Percentiles rank a stretch among this genome's conserved stretches.
Evolutionary conservation across 2,329 filamentous ascomycete species (phyloP).

Genomic region (Xenosphaeropsis pyriputrescens): DNA sequence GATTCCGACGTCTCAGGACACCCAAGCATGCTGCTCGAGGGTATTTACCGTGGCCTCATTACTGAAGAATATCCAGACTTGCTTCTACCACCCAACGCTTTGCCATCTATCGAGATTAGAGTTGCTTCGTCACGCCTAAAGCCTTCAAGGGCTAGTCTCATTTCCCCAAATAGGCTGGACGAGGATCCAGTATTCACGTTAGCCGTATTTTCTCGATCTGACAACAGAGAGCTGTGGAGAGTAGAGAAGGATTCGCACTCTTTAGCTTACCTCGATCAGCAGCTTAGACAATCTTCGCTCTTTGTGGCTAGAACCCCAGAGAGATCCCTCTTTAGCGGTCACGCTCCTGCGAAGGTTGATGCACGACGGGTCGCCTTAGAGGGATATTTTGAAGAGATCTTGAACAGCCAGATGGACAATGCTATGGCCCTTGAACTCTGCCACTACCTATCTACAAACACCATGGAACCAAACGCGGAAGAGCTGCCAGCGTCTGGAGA

Average conservation of each 20-base stretch:
- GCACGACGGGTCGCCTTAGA: constrained; percentile 70
- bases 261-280: constrained; percentile 66
- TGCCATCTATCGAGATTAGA: constrained; percentile 72
- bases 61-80: constrained; percentile 81
- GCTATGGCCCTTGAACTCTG: constrained; percentile 68
- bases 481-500: constrained; percentile 29
- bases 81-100: constrained; percentile 72
- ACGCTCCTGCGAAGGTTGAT: constrained; percentile 88
- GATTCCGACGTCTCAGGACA: constrained; percentile 9
- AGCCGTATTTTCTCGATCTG: constrained; percentile 65
- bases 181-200: constrained; percentile 92
- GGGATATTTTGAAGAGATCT: constrained; percentile 68
- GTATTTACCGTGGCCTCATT: constrained; percentile 63
- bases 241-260: constrained; percentile 84
- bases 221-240: constrained; percentile 73
- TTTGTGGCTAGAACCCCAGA: constrained; percentile 73
- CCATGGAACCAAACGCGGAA: constrained; percentile 45
- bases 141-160: constrained; percentile 73
- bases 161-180: constrained; percentile 66
- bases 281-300: constrained; percentile 57
- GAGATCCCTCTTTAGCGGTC: constrained; percentile 72
- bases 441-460: constrained; percentile 63
- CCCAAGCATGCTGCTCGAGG: constrained; percentile 19
- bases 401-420: constrained; percentile 72
- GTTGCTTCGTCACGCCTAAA: constrained; percentile 93